These are phyloP conservation scores for Candida pini DNA, from an alignment of 805 yeast genomes.

Conservation along the genomic window DNA sequence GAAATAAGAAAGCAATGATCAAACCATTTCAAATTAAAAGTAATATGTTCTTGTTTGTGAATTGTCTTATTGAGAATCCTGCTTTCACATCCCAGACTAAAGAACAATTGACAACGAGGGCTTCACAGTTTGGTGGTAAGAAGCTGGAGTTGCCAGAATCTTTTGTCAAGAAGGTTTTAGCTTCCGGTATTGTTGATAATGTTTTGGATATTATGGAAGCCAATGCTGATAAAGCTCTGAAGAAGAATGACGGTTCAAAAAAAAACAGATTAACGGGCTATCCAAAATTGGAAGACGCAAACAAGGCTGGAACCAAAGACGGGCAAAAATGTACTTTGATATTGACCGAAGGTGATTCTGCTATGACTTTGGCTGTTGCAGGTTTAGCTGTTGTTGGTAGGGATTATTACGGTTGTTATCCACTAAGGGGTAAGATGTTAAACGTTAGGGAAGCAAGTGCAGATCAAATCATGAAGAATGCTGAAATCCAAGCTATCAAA, in stretches of 20 bases:
- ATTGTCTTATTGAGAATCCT: constrained; percentile 92
- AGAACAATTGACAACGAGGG: constrained; percentile 88
- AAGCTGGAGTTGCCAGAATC: constrained; percentile 67
- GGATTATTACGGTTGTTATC: constrained; percentile 92
- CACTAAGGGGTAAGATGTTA: constrained; percentile 88
- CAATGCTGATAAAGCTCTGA: constrained; percentile 82
- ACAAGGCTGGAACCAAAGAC: constrained; percentile 90
- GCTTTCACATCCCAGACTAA: constrained; percentile 97
- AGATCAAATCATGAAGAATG: constrained; percentile 90
- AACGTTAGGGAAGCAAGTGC: constrained; percentile 96
- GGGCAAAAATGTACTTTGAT: constrained; percentile 90
- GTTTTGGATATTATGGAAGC: constrained; percentile 79
- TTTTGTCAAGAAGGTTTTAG: constrained; percentile 65
- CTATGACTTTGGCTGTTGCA: constrained; percentile 83
- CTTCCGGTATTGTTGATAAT: constrained; percentile 67
- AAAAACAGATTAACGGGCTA: constrained; percentile 83
- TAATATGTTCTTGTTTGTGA: constrained; percentile 85
- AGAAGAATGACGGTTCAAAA: constrained; percentile 82
- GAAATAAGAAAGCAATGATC: constrained; percentile 58
- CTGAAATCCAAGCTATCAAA: constrained; percentile 91
- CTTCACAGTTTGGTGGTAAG: constrained; percentile 83
- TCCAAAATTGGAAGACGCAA: constrained; percentile 90
- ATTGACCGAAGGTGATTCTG: constrained; percentile 96
- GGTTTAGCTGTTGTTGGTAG: constrained; percentile 95
- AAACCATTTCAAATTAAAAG: constrained; percentile 86